Conservation (phyloP, 148 eudicot genomes). For the Limonium bicolor region DNA sequence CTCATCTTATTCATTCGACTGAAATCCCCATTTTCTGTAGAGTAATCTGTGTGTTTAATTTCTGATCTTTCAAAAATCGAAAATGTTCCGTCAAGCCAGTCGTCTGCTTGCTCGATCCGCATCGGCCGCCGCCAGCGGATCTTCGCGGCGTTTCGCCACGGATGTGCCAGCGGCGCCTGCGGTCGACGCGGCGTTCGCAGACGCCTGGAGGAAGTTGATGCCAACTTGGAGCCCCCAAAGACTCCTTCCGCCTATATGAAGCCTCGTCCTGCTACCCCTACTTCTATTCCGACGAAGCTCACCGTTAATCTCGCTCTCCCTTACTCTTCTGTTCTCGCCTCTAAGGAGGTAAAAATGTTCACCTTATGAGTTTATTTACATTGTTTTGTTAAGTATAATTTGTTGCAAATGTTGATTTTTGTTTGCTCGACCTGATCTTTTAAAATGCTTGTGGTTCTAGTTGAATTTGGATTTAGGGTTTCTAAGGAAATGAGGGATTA, state of each 20-base stretch:
- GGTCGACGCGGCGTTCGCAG: constrained; percentile 3
- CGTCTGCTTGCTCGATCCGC: constrained; percentile 2
- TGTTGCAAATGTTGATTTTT: too few relatives aligned
- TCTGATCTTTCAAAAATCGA: too few relatives aligned
- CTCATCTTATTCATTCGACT: too few relatives aligned
- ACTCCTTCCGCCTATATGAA: constrained; percentile 4
- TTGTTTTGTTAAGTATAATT: too few relatives aligned
- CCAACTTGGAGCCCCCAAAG: constrained; percentile 3
- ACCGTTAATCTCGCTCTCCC: constrained; percentile 10
- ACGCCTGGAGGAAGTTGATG: constrained; percentile 3
- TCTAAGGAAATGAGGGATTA: too few relatives aligned
- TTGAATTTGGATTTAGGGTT: too few relatives aligned
- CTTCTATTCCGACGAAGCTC: constrained; percentile 8
- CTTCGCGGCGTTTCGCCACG: neutral
- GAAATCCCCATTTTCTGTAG: too few relatives aligned
- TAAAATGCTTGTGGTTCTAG: too few relatives aligned
- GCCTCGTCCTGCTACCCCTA: constrained; percentile 6
- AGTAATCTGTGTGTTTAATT: too few relatives aligned
- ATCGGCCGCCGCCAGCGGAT: neutral
- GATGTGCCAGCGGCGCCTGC: neutral
- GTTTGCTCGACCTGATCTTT: too few relatives aligned
- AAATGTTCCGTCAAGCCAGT: constrained; percentile 5
- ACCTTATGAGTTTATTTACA: too few relatives aligned
- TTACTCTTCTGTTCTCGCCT: constrained; percentile 1
- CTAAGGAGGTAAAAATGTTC: constrained; percentile 4